Evolutionary conservation across 345 rosid species (phyloP).

Genomic region (Lepidium aucheri): DNA sequence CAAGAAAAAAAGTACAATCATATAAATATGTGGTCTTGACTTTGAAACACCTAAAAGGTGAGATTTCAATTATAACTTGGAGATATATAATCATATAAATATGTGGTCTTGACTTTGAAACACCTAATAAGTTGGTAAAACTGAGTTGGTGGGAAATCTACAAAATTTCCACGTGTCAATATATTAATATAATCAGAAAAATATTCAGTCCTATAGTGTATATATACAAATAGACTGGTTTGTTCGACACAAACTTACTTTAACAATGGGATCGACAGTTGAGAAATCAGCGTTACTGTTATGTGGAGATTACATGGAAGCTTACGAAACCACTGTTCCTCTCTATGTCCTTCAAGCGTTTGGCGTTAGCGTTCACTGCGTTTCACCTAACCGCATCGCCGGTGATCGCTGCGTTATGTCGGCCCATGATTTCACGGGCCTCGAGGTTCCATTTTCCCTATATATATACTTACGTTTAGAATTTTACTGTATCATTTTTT

Average conservation of each 20-base stretch:
- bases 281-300: constrained; percentile 37
- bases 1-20: too few species aligned
- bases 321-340: constrained; percentile 38
- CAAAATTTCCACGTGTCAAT: constrained; percentile 5
- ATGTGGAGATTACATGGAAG: constrained; percentile 57
- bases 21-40: too few species aligned
- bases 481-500: background rate
- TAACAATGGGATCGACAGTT: constrained; percentile 24
- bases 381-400: constrained; percentile 33
- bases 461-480: background rate
- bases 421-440: constrained; percentile 40
- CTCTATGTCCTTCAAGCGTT: constrained; percentile 36
- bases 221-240: background rate
- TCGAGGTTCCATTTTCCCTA: constrained; percentile 25
- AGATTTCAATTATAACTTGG: too few species aligned
- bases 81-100: too few species aligned
- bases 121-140: too few species aligned
- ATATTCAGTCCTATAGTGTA: background rate
- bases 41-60: too few species aligned
- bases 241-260: background rate
- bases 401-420: constrained; percentile 40
- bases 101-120: too few species aligned
- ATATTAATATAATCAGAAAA: too few species aligned
- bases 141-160: too few species aligned
- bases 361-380: constrained; percentile 41